These are phyloP conservation scores for Pleoardoris graminearum DNA, from an alignment of 2,329 filamentous ascomycete species.

Conservation along the genomic window DNA sequence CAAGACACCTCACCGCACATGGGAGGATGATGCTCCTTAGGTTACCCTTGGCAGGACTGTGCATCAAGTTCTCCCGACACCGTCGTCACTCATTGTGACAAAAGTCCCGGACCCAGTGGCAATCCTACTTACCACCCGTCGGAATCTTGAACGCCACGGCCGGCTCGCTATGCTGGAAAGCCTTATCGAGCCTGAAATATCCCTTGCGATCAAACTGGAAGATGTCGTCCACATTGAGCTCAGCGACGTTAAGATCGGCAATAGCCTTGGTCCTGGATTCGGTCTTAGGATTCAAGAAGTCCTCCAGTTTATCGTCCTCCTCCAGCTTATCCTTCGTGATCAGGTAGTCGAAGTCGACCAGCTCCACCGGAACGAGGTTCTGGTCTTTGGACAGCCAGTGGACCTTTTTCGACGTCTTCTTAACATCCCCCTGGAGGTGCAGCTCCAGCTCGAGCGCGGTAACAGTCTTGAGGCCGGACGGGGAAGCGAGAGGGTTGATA, in stretches of 20 bases:
- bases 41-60: no score
- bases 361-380: slow-evolving; percentile 76
- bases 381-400: slow-evolving; percentile 86
- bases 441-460: slow-evolving; percentile 77
- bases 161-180: slow-evolving; percentile 61
- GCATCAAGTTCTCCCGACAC: no score
- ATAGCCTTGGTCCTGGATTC: slow-evolving; percentile 73
- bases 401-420: slow-evolving; percentile 94
- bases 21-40: no score
- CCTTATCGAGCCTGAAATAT: slow-evolving; percentile 81
- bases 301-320: slow-evolving; percentile 79
- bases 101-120: no score
- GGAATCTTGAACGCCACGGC: slow-evolving; percentile 72
- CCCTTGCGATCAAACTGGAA: slow-evolving; percentile 95
- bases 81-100: no score
- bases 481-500: slow-evolving; percentile 54
- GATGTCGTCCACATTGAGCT: slow-evolving; percentile 83
- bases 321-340: slow-evolving; percentile 94
- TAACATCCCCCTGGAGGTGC: slow-evolving; percentile 91
- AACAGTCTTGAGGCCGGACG: slow-evolving; percentile 56
- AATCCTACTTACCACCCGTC: slow-evolving; percentile 58
- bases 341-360: slow-evolving; percentile 94
- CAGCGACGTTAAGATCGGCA: slow-evolving; percentile 78
- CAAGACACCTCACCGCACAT: no score
- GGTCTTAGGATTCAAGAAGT: slow-evolving; percentile 77